phyloP scores from a whole-genome alignment of 345 rosid species.

The Gossypium rotundifolium region DNA sequence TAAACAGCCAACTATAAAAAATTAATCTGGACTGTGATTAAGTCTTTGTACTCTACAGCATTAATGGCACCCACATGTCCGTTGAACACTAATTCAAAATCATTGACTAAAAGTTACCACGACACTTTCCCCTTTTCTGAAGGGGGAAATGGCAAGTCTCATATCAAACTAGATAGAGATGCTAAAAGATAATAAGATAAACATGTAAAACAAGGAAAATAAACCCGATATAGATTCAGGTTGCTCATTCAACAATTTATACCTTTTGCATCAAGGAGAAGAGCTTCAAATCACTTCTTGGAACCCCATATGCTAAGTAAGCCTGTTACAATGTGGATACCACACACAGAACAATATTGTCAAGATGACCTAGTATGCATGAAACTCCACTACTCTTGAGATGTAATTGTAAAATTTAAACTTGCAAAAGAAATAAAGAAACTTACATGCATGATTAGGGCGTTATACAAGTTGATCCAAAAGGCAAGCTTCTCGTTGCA shows the following conservation, averaged over 20 bases:
- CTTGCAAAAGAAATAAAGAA: constrained; percentile 3
- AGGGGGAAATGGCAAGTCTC: background rate
- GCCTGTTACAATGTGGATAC: constrained; percentile 44
- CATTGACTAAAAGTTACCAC: background rate
- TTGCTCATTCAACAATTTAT: constrained; percentile 11
- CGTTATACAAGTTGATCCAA: constrained; percentile 95
- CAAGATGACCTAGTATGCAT: constrained; percentile 4
- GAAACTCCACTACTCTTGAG: background rate
- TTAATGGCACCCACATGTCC: background rate
- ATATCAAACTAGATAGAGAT: background rate
- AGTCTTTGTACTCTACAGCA: background rate
- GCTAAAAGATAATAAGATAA: constrained; percentile 1
- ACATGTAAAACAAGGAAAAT: background rate
- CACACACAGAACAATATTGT: constrained; percentile 4
- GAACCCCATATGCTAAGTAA: constrained; percentile 92
- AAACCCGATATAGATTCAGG: background rate
- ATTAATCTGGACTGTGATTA: background rate
- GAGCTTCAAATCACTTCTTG: constrained; percentile 84
- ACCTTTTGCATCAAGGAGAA: constrained; percentile 99
- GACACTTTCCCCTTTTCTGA: background rate
- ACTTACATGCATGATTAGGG: constrained; percentile 92
- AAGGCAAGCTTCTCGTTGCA: constrained; percentile 87
- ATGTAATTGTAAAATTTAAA: constrained; percentile 10
- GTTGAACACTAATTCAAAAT: background rate
- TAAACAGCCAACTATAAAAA: background rate